Base-by-base conservation (phyloP, 805 yeast species). In the Blastobotrys peoriensis region DNA sequence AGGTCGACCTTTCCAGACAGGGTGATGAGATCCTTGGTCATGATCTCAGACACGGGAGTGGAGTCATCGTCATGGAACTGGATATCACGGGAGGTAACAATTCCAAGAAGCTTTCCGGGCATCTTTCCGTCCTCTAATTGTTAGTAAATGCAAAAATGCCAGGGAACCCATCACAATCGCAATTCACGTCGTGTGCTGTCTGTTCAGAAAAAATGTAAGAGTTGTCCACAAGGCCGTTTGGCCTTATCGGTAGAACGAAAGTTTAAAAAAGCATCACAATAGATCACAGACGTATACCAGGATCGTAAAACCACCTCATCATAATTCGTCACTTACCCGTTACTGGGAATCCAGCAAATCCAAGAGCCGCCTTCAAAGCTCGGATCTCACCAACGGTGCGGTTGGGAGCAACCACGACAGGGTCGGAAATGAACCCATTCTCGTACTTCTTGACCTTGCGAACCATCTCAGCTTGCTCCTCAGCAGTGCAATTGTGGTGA, bases 181-280 rank as follows among this genome's bases (percentile, higher is more conserved):
- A 15, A 37, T 4, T 41, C 20, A 42, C 33, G 9, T 9, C 13
- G 13, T 28, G n/a, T 17, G 37, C 9, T 15, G 38, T 25, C 28
- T 56, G 53, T 52, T 43, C 38, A 36, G 51, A 52, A 49, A 34
- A 13, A 30, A 38, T 45, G 67, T 76, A 73, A 79, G 59, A 60
- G 54, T 64, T 82, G 58, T 88, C 97, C 94, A 69, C 96, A 87
- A 78, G 95, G 85, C 88, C 93, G 95, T 83, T 81, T 81, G 93
- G 85, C 83, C 95, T 69, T 64, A 64, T 73, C 96, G 95, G 98
- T 83, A 91, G 98, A 91, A 91, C 98, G 98, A 91, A 91, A 91
- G 98, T 91, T 88, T 86, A 63, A 65, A 49, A 45, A 51, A 58
- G 57, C 65, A 60, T 58, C 57, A 50, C 53, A 54, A 43, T 51